Conservation (phyloP, 2,329 filamentous ascomycete species). For the Aspergillus neoniger region DNA sequence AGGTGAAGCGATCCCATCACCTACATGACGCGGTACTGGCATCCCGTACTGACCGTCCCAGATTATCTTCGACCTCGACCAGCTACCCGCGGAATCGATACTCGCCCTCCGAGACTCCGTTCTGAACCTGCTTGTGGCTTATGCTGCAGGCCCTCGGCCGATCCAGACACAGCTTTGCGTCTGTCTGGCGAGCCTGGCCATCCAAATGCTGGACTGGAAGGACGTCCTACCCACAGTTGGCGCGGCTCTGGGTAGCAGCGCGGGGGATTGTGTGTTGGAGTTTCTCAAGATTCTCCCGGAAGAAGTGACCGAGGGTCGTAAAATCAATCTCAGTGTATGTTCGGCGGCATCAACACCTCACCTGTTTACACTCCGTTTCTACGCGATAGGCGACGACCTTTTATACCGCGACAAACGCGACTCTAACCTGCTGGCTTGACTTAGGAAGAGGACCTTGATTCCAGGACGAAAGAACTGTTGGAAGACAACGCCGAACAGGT, state of each 20-base stretch:
- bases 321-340: conserved; percentile 98
- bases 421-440: conserved; percentile 52
- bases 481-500: conserved; percentile 89
- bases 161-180: conserved; percentile 92
- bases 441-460: conserved; percentile 91
- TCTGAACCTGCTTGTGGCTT: conserved; percentile 76
- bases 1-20: conserved; percentile 62
- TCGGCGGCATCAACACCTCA: conserved; percentile 50
- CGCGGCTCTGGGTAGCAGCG: conserved; percentile 67
- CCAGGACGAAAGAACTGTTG: conserved; percentile 84
- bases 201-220: conserved; percentile 95
- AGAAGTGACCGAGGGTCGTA: conserved; percentile 98
- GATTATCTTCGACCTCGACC: conserved; percentile 95
- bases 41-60: conserved; percentile 46
- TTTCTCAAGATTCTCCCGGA: conserved; percentile 96
- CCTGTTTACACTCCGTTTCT: conserved; percentile 46
- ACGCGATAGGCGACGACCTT: conserved; percentile 33
- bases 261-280: conserved; percentile 85
- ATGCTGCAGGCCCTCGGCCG: conserved; percentile 76
- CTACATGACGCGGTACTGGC: conserved; percentile 8
- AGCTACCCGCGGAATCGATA: conserved; percentile 76
- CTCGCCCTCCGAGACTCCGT: conserved; percentile 80
- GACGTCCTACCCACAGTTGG: conserved; percentile 85
- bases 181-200: conserved; percentile 88
- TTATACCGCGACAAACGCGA: conserved; percentile 27